phyloP scores from a whole-genome alignment of 1,284 basidiomycete species.

The Schizophyllum amplum region DNA sequence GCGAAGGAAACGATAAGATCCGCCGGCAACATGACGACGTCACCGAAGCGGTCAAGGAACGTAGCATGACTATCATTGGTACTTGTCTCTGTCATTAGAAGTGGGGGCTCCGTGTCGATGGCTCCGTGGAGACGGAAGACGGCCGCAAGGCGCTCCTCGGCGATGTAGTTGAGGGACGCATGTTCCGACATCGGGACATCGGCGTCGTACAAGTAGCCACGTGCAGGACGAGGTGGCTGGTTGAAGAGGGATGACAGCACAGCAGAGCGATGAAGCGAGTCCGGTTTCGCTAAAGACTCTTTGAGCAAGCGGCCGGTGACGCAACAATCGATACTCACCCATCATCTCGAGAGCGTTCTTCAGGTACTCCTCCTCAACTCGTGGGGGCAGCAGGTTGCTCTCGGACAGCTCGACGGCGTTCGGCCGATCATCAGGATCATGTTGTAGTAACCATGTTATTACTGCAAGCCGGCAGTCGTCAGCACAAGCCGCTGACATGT shows the following conservation, averaged over 20 bases:
- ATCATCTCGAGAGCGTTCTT: constrained; percentile 74
- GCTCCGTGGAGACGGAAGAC: constrained; percentile 89
- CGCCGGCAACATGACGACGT: constrained; percentile 74
- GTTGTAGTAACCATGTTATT: constrained; percentile 77
- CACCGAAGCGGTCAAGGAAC: constrained; percentile 78
- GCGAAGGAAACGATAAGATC: constrained; percentile 81
- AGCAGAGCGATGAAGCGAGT: constrained; percentile 67
- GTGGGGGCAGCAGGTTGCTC: constrained; percentile 67
- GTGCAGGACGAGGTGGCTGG: constrained; percentile 56
- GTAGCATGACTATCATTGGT: constrained; percentile 55
- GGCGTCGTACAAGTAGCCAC: constrained; percentile 76
- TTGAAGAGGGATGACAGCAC: constrained; percentile 67
- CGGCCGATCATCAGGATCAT: constrained; percentile 78
- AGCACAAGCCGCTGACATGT: neutral
- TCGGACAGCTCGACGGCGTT: constrained; percentile 81
- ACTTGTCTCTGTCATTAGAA: constrained; percentile 61
- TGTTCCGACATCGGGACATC: constrained; percentile 66
- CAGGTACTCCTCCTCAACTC: constrained; percentile 80
- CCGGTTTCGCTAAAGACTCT: constrained; percentile 46
- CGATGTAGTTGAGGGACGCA: constrained; percentile 66
- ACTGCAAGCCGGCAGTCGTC: constrained; percentile 33
- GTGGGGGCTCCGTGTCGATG: constrained; percentile 76
- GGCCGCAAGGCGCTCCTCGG: constrained; percentile 66
- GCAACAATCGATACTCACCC: no score
- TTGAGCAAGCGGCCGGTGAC: neutral